These are phyloP conservation scores for Phlegmacium glaucopus DNA, from an alignment of 768 basidiomycete genomes.

Conservation along the genomic window DNA sequence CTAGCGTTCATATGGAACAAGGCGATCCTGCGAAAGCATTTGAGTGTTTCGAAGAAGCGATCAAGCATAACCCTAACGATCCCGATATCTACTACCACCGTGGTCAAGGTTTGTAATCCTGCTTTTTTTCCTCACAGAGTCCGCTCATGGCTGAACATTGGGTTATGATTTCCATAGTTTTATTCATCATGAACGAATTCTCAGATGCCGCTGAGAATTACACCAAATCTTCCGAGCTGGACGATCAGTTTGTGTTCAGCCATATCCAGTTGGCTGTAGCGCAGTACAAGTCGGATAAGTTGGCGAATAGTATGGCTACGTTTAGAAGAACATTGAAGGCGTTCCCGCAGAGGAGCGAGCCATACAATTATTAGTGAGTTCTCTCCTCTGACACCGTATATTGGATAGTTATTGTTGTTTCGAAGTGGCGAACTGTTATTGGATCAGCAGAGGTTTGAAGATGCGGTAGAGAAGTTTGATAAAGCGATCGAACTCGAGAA, in stretches of 20 bases:
- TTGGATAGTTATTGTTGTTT: background rate
- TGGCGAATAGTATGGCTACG: conserved; percentile 82
- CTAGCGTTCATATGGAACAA: conserved; percentile 96
- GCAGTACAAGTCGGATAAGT: conserved; percentile 84
- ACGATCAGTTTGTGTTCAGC: conserved; percentile 88
- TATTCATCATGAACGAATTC: conserved; percentile 94
- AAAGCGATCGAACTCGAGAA: conserved; percentile 87
- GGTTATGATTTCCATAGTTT: conserved; percentile 44
- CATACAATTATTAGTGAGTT: conserved; percentile 90
- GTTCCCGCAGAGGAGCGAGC: conserved; percentile 87
- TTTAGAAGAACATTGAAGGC: conserved; percentile 82
- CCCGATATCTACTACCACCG: conserved; percentile 99
- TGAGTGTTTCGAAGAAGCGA: conserved; percentile 88
- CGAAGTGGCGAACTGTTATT: conserved; percentile 88
- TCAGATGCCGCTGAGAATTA: conserved; percentile 86
- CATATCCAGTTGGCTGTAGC: conserved; percentile 98
- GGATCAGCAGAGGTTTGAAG: conserved; percentile 85
- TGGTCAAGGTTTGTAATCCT: conserved; percentile 65
- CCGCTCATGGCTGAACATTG: background rate
- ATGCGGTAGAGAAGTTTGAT: conserved; percentile 92
- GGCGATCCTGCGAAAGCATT: conserved; percentile 79
- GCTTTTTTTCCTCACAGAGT: background rate
- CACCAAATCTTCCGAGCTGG: conserved; percentile 82
- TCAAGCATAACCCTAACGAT: conserved; percentile 76
- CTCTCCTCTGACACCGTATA: background rate